phyloP scores from a whole-genome alignment of 768 basidiomycete genomes.

The Boletus insuetus region DNA sequence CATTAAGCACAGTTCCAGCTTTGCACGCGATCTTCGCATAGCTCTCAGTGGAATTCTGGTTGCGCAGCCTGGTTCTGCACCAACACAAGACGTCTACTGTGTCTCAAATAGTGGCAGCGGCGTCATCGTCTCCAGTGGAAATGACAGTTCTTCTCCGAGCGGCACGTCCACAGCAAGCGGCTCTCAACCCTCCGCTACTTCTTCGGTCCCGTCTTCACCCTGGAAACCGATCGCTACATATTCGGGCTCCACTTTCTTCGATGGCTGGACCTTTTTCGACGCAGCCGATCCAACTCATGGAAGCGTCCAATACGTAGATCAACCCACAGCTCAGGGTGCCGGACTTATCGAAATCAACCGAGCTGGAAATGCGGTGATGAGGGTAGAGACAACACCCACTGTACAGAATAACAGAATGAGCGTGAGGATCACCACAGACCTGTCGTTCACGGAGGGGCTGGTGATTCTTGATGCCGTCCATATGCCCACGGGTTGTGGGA shows the following conservation, averaged over 20 bases:
- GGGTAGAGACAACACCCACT: conserved; percentile 77
- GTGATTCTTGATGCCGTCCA: conserved; percentile 82
- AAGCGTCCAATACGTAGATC: conserved; percentile 63
- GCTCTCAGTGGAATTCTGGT: conserved; percentile 57
- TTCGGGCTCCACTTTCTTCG: conserved; percentile 72
- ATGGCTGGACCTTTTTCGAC: conserved; percentile 76
- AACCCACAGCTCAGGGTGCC: conserved; percentile 53
- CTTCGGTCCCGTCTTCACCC: conserved; percentile 40
- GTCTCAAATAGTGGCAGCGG: conserved; percentile 23
- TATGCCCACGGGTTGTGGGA: conserved; percentile 88
- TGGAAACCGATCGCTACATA: conserved; percentile 62
- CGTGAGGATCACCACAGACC: conserved; percentile 70
- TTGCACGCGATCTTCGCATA: conserved; percentile 68
- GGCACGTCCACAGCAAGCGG: conserved; percentile 23
- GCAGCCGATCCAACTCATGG: conserved; percentile 75
- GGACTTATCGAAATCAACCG: conserved; percentile 65
- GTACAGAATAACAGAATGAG: conserved; percentile 70
- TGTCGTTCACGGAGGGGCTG: conserved; percentile 60
- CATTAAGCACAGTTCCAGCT: conserved; percentile 52
- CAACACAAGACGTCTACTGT: conserved; percentile 36
- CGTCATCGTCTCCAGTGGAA: conserved; percentile 18
- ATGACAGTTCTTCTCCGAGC: conserved; percentile 21
- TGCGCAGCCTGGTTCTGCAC: conserved; percentile 35
- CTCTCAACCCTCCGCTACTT: conserved; percentile 15
- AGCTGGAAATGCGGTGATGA: conserved; percentile 80